Conservation (phyloP, 1,284 basidiomycete species). For the Ustilago shanxiensis region DNA sequence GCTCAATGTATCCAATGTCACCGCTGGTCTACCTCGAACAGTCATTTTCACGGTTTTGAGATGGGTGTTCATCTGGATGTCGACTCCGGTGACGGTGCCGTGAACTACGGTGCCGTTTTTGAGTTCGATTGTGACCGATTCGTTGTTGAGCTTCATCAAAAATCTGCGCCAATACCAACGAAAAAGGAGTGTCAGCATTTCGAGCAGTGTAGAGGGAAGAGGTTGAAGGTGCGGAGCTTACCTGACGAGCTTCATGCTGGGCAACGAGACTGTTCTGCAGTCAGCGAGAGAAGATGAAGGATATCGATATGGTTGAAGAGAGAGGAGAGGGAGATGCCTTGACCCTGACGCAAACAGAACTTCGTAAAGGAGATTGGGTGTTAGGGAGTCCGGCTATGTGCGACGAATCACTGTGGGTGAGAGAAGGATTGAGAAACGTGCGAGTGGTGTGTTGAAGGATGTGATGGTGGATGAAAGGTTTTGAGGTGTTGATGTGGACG, state of each 20-base stretch:
- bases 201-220: background rate
- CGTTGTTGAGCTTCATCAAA: slow-evolving; percentile 99
- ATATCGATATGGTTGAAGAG: background rate
- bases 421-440: background rate
- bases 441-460: background rate
- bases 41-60: slow-evolving; percentile 98
- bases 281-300: no score
- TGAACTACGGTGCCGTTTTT: slow-evolving; percentile 97
- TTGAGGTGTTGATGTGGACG: slow-evolving; percentile 1
- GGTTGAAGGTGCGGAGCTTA: slow-evolving; percentile 13
- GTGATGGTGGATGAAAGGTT: slow-evolving; percentile 5
- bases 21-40: slow-evolving; percentile 83
- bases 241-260: slow-evolving; percentile 70
- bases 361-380: background rate
- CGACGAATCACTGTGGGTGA: background rate
- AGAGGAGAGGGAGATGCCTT: slow-evolving; percentile 32
- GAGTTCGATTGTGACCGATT: slow-evolving; percentile 97
- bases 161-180: slow-evolving; percentile 75
- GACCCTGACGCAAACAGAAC: slow-evolving; percentile 34
- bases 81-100: slow-evolving; percentile 88
- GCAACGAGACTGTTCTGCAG: background rate
- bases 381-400: slow-evolving; percentile 45
- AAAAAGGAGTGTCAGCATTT: background rate
- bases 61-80: slow-evolving; percentile 86
- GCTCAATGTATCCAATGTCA: slow-evolving; percentile 73